phyloP scores from a whole-genome alignment of 371 early-diverging fungal genomes.

The Vavraia culicis region DNA sequence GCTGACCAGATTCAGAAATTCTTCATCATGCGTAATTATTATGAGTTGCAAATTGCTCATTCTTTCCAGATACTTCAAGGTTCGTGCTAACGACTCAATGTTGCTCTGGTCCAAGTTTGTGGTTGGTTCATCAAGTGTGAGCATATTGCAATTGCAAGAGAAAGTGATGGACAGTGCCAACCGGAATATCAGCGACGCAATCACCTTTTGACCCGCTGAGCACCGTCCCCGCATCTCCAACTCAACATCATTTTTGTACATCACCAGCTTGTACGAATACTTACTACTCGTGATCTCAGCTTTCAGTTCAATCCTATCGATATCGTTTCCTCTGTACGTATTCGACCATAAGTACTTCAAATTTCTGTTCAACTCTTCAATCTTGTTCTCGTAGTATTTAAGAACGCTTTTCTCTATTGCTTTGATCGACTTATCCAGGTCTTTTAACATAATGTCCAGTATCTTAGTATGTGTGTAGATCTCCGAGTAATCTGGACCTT shows the following conservation, averaged over 20 bases:
- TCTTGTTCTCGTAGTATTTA: slow-evolving; percentile 72
- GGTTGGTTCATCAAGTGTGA: slow-evolving; percentile 95
- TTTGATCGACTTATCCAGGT: slow-evolving; percentile 52
- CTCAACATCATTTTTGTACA: slow-evolving; percentile 68
- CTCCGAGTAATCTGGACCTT: slow-evolving; percentile 10
- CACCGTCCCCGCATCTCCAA: slow-evolving; percentile 91
- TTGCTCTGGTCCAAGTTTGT: slow-evolving; percentile 88
- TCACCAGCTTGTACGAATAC: slow-evolving; percentile 44
- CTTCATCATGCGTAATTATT: slow-evolving; percentile 95
- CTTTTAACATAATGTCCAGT: slow-evolving; percentile 58
- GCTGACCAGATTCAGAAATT: slow-evolving; percentile 65
- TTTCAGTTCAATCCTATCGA: slow-evolving; percentile 32
- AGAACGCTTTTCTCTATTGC: slow-evolving; percentile 55
- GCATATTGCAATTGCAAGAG: slow-evolving; percentile 68
- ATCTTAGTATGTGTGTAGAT: slow-evolving; percentile 16
- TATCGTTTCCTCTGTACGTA: slow-evolving; percentile 80
- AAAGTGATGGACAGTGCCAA: slow-evolving; percentile 89
- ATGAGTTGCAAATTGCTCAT: slow-evolving; percentile 84
- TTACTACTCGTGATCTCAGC: slow-evolving; percentile 18
- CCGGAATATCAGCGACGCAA: slow-evolving; percentile 80
- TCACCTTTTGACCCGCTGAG: slow-evolving; percentile 91
- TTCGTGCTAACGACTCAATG: slow-evolving; percentile 64
- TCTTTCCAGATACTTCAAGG: slow-evolving; percentile 45
- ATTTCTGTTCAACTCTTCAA: slow-evolving; percentile 82
- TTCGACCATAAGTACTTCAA: slow-evolving; percentile 83